Percentiles rank a stretch among this genome's conserved stretches.
phyloP scores from a whole-genome alignment of 1,139 yeast species.

The Yamadazyma spencermartinsiae region DNA sequence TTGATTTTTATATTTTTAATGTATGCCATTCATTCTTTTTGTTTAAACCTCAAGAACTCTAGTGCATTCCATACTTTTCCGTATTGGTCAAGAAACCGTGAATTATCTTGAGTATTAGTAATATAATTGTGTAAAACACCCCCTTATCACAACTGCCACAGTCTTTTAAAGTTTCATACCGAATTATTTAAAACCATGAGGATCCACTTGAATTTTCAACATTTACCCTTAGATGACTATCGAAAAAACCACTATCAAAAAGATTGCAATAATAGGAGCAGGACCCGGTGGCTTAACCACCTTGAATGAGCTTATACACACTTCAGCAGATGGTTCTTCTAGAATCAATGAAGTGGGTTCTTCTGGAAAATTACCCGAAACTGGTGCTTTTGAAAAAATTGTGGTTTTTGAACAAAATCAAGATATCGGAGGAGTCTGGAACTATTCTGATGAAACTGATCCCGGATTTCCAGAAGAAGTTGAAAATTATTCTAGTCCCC shows the following conservation, averaged over 20 bases:
- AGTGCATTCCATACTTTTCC: too few species aligned
- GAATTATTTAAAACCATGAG: too few species aligned
- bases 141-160: too few species aligned
- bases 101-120: too few species aligned
- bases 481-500: constrained; percentile 21
- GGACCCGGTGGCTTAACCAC: constrained; percentile 70
- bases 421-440: constrained; percentile 50
- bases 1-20: too few species aligned
- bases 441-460: constrained; percentile 19
- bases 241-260: constrained; percentile 16
- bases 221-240: too few species aligned
- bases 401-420: constrained; percentile 46
- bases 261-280: constrained; percentile 59
- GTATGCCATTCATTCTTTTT: too few species aligned
- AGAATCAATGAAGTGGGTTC: constrained; percentile 32
- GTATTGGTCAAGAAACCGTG: too few species aligned
- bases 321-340: constrained; percentile 27
- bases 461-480: constrained; percentile 21
- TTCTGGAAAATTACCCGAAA: constrained; percentile 32
- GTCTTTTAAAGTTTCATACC: too few species aligned
- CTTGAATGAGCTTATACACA: constrained; percentile 41
- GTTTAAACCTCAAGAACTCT: too few species aligned
- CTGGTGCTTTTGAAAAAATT: constrained; percentile 33
- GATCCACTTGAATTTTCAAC: too few species aligned
- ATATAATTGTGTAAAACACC: too few species aligned